These are phyloP conservation scores for Aspergillus sp. DNA, from an alignment of 2,329 filamentous ascomycete genomes.

Conservation along the genomic window DNA sequence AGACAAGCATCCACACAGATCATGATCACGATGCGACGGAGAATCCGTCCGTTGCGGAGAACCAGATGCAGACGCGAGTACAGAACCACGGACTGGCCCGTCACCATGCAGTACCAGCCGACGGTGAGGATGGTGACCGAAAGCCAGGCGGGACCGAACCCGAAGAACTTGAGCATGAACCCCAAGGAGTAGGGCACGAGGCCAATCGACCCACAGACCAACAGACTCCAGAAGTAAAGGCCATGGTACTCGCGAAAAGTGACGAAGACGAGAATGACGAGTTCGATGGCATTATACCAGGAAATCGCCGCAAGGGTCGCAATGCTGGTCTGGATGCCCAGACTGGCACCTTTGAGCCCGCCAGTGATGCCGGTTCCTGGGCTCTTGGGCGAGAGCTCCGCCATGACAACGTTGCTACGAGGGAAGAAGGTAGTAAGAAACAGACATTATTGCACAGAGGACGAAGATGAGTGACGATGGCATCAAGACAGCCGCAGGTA, in stretches of 20 bases:
- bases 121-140: slow-evolving; percentile 38
- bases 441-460: too few species aligned
- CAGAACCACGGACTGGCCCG: slow-evolving; percentile 42
- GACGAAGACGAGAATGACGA: slow-evolving; percentile 42
- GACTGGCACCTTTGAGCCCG: slow-evolving; percentile 24
- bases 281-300: slow-evolving; percentile 45
- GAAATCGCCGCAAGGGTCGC: slow-evolving; percentile 41
- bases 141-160: slow-evolving; percentile 28
- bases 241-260: slow-evolving; percentile 41
- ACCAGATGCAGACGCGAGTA: slow-evolving; percentile 45
- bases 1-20: slow-evolving; percentile 39
- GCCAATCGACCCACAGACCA: slow-evolving; percentile 38
- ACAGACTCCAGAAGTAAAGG: slow-evolving; percentile 45
- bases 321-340: slow-evolving; percentile 36
- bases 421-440: too few species aligned
- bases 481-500: too few species aligned
- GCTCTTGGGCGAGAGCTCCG: too few species aligned
- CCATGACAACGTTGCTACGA: too few species aligned
- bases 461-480: too few species aligned
- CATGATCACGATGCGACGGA: slow-evolving; percentile 39
- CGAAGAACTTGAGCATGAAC: slow-evolving; percentile 42
- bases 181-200: slow-evolving; percentile 40
- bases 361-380: slow-evolving; percentile 33
- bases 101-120: slow-evolving; percentile 43
- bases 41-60: slow-evolving; percentile 29